Evolutionary conservation across 805 yeast species (phyloP).

Genomic region (Saturnispora quitensis): DNA sequence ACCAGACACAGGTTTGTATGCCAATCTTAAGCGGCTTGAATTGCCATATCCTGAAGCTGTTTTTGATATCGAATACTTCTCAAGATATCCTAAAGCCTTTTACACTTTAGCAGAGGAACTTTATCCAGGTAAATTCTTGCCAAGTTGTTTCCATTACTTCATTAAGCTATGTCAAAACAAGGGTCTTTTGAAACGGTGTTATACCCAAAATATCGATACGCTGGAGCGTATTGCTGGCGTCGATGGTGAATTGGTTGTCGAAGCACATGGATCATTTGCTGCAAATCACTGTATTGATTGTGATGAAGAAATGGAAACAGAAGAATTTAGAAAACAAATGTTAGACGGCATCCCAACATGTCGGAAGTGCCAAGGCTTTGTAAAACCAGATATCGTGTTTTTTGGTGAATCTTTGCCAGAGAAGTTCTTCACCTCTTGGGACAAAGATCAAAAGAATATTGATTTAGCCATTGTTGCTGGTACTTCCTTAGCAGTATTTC

Average conservation of each 20-base stretch:
- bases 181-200: slow-evolving; percentile 54
- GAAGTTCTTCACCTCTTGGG: slow-evolving; percentile 63
- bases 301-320: slow-evolving; percentile 39
- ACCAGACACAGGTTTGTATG: slow-evolving; percentile 81
- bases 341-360: slow-evolving; percentile 44
- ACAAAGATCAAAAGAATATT: slow-evolving; percentile 38
- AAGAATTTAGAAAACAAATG: slow-evolving; percentile 32
- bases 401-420: slow-evolving; percentile 84
- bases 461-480: slow-evolving; percentile 86
- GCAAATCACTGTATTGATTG: slow-evolving; percentile 78
- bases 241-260: slow-evolving; percentile 52
- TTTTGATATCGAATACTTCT: slow-evolving; percentile 78
- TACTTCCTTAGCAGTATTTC: slow-evolving; percentile 80
- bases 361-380: slow-evolving; percentile 56
- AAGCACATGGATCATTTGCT: slow-evolving; percentile 95
- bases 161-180: slow-evolving; percentile 60
- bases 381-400: slow-evolving; percentile 91
- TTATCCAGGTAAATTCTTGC: slow-evolving; percentile 80
- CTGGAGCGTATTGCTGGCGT: slow-evolving; percentile 82
- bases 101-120: slow-evolving; percentile 76
- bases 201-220: slow-evolving; percentile 91
- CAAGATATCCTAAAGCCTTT: slow-evolving; percentile 71
- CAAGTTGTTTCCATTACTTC: slow-evolving; percentile 74
- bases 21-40: slow-evolving; percentile 62
- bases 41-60: slow-evolving; percentile 95